These are phyloP conservation scores for Saksenaea vasiformis DNA, from an alignment of 371 early-diverging fungal genomes.

Conservation along the genomic window DNA sequence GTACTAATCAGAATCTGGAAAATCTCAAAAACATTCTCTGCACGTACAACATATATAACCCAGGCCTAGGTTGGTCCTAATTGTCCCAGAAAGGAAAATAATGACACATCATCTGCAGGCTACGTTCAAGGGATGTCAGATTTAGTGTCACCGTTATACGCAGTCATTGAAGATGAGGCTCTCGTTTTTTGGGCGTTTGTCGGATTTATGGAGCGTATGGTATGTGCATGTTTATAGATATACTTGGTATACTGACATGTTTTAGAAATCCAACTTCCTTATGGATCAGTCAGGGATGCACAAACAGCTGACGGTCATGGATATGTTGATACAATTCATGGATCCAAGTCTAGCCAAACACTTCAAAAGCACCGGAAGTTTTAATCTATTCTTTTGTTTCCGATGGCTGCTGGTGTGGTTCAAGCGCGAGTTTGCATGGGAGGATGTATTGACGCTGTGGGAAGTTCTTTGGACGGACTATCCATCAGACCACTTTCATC, in stretches of 20 bases:
- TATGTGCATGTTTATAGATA: slow-evolving; percentile 20
- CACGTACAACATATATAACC: slow-evolving; percentile 77
- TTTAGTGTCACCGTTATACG: slow-evolving; percentile 84
- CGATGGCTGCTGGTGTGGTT: slow-evolving; percentile 94
- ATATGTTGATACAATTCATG: slow-evolving; percentile 77
- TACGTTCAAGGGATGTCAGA: slow-evolving; percentile 99
- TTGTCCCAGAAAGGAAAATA: background rate
- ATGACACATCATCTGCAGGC: slow-evolving; percentile 39
- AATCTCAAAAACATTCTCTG: slow-evolving; percentile 80
- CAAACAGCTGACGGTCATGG: slow-evolving; percentile 75
- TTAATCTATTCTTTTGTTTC: slow-evolving; percentile 92
- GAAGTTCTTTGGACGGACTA: slow-evolving; percentile 90
- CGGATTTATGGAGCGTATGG: slow-evolving; percentile 86
- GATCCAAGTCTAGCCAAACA: slow-evolving; percentile 82
- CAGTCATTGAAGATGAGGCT: slow-evolving; percentile 81
- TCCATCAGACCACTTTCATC: slow-evolving; percentile 74
- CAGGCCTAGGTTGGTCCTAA: slow-evolving; percentile 25
- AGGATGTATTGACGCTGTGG: slow-evolving; percentile 81
- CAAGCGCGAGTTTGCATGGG: slow-evolving; percentile 92
- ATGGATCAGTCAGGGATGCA: slow-evolving; percentile 91
- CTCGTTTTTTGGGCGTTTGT: slow-evolving; percentile 90
- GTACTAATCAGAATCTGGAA: slow-evolving; percentile 75
- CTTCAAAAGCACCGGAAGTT: slow-evolving; percentile 74
- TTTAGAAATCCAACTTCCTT: slow-evolving; percentile 74
- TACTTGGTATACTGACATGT: background rate